phyloP scores from a whole-genome alignment of 768 basidiomycete species.

The Russula dissimulans region DNA sequence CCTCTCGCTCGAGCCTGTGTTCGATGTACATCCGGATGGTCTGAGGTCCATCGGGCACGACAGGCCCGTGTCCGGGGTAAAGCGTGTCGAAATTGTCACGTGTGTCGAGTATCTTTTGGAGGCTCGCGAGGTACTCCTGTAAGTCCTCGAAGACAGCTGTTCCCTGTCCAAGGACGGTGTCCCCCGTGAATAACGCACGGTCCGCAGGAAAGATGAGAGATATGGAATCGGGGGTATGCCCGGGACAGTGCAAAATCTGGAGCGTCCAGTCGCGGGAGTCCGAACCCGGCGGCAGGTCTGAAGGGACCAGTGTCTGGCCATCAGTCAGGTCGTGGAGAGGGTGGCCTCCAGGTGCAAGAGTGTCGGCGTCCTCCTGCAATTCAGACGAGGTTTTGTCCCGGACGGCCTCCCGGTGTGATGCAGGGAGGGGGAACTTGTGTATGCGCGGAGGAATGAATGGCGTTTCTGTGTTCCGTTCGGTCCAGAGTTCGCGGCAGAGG shows the following conservation, averaged over 20 bases:
- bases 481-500: slow-evolving; percentile 59
- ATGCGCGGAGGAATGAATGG: slow-evolving; percentile 60
- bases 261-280: slow-evolving; percentile 30
- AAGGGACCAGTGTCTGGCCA: slow-evolving; percentile 39
- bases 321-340: slow-evolving; percentile 53
- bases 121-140: slow-evolving; percentile 52
- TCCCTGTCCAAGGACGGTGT: slow-evolving; percentile 85
- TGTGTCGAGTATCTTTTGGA: slow-evolving; percentile 42
- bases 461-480: slow-evolving; percentile 28
- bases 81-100: slow-evolving; percentile 35
- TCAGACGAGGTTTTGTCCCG: slow-evolving; percentile 35
- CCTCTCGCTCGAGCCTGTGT: slow-evolving; percentile 75
- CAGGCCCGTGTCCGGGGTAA: slow-evolving; percentile 89
- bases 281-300: slow-evolving; percentile 14
- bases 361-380: slow-evolving; percentile 38
- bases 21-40: slow-evolving; percentile 64
- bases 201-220: slow-evolving; percentile 62
- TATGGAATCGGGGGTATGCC: slow-evolving; percentile 85
- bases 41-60: slow-evolving; percentile 51
- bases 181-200: slow-evolving; percentile 76
- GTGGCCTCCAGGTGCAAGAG: slow-evolving; percentile 32
- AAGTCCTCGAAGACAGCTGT: slow-evolving; percentile 87
- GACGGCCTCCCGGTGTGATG: slow-evolving; percentile 26
- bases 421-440: slow-evolving; percentile 56
- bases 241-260: slow-evolving; percentile 74